phyloP scores from a whole-genome alignment of 2,329 filamentous ascomycete species.

The Tolypocladium ophioglossoides region DNA sequence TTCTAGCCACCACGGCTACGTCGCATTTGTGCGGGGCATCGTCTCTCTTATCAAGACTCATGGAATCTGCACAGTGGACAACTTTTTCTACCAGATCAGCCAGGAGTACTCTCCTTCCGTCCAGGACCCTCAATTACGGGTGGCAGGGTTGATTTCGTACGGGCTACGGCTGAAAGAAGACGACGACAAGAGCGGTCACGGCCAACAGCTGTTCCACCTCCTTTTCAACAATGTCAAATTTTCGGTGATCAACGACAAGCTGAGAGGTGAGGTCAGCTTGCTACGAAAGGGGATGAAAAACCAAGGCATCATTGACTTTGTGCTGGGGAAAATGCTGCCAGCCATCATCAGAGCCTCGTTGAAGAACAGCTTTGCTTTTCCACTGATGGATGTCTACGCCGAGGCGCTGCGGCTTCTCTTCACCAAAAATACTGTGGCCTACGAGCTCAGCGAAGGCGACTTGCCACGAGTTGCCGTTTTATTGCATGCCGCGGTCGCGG shows the following conservation, averaged over 20 bases:
- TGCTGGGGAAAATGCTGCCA: slow-evolving; percentile 42
- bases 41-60: slow-evolving; percentile 44
- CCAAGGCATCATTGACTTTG: slow-evolving; percentile 31
- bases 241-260: slow-evolving; percentile 36
- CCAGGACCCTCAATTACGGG: slow-evolving; percentile 45
- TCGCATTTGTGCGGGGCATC: slow-evolving; percentile 40
- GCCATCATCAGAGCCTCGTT: slow-evolving; percentile 33
- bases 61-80: slow-evolving; percentile 41
- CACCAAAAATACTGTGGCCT: slow-evolving; percentile 20
- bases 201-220: slow-evolving; percentile 43
- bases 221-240: slow-evolving; percentile 47
- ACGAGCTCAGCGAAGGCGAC: slow-evolving; percentile 23
- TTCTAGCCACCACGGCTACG: slow-evolving; percentile 34
- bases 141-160: slow-evolving; percentile 44
- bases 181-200: slow-evolving; percentile 32
- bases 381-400: slow-evolving; percentile 40
- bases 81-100: slow-evolving; percentile 46
- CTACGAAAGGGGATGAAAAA: slow-evolving; percentile 39
- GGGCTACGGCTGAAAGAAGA: slow-evolving; percentile 43
- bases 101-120: slow-evolving; percentile 43
- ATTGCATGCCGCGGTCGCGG: slow-evolving; percentile 17
- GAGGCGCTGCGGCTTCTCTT: slow-evolving; percentile 29
- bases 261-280: slow-evolving; percentile 35
- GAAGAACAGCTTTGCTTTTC: slow-evolving; percentile 26
- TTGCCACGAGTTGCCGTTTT: slow-evolving; percentile 21